Conservation (phyloP, 2,329 filamentous ascomycete genomes). For the Cladosporium sp. region DNA sequence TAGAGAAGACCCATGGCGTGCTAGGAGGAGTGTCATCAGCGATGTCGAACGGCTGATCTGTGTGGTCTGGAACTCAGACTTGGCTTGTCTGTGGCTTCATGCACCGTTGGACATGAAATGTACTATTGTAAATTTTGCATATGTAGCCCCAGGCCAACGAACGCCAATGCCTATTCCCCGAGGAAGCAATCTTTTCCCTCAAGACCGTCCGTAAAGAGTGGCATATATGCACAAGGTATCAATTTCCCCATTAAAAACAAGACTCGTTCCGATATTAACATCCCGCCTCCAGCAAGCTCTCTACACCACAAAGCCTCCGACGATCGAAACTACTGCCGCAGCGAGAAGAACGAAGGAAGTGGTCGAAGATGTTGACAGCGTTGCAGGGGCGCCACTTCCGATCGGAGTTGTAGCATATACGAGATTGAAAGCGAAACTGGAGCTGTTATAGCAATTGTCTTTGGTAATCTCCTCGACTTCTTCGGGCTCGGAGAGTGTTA, state of each 20-base stretch:
- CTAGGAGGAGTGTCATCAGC: too few species aligned
- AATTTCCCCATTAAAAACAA: neutral
- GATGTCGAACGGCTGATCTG: too few species aligned
- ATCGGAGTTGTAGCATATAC: neutral
- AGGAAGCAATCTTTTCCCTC: neutral
- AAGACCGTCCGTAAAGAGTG: neutral
- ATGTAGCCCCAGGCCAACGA: neutral
- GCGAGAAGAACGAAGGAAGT: neutral
- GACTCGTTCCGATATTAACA: neutral
- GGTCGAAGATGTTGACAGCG: neutral
- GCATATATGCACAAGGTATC: slow-evolving; percentile 15
- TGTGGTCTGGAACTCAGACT: too few species aligned
- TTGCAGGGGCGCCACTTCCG: neutral
- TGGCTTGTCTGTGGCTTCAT: too few species aligned
- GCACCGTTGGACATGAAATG: neutral
- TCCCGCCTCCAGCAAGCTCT: neutral
- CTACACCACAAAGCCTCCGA: neutral
- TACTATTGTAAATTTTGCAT: neutral
- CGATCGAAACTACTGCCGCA: neutral
- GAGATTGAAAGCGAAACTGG: slow-evolving; percentile 68
- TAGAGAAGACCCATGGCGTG: too few species aligned
- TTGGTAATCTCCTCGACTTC: slow-evolving; percentile 75
- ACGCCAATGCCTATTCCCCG: neutral
- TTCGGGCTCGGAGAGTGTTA: slow-evolving; percentile 80
- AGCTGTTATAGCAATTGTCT: slow-evolving; percentile 87